Evolutionary conservation across 2,329 filamentous ascomycete species (phyloP), one percentile per base, ranked within the genome.

Genomic region (Sphaerostilbella broomeana): DNA sequence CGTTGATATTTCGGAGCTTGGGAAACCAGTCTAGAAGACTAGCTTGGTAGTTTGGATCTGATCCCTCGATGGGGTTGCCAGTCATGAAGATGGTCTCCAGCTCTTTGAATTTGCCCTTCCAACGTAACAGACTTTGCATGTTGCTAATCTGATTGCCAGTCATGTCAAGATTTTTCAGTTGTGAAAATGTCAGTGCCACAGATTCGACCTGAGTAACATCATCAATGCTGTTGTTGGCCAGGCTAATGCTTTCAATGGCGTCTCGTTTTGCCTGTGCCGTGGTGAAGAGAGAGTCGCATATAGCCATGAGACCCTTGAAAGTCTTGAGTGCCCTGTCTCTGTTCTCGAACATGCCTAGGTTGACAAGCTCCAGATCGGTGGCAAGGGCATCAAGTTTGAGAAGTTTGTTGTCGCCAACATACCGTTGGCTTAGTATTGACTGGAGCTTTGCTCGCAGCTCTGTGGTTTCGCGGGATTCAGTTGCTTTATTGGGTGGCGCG

Each of bases 261-360:
- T 88, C 81, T 35, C 79, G 75, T 59, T 89, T 89, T 35, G 83
- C 80, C 44, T 81, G 70, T 10, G 74, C 57, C 2, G 75, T 81
- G 49, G 82, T 80, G 66, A 95, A 94, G 13, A 83, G 74, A 45
- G 77, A 68, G 38, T 94, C 81, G 58, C 86, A 88, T 32, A 95
- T 80, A 43, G 78, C 79, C 85, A 97, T 94, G 46, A 97, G 71
- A 2, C 86, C 90, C 37, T 85, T 86, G 64, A 97, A 95, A 46
- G 95, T 85, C 60, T 95, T 98, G 47, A 84, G 76, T 31, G 84
- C 79, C 1, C 80, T 81, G 4, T 81, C 78, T 43, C 74, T 76
- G 43, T 69, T 77, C 46, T 79, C 75, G 57, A 94, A 88, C 53
- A 90, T 84, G 25, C 85, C 85, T 61, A 88, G 79, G 28, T 75